phyloP scores from a whole-genome alignment of 106 monocot genomes.

The Posidonia australis region DNA sequence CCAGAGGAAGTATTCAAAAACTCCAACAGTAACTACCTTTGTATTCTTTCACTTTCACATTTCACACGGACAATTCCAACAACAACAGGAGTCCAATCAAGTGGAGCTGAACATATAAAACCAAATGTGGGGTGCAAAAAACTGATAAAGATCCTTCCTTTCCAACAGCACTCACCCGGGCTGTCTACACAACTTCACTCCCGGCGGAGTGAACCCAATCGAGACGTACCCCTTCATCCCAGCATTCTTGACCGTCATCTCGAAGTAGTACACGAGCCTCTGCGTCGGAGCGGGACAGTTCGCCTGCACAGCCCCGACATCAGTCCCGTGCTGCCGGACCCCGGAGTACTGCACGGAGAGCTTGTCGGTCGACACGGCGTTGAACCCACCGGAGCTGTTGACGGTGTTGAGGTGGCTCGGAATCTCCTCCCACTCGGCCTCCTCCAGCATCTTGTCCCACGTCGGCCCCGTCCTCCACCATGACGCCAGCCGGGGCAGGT shows the following conservation, averaged over 20 bases:
- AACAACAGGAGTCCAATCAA: too few relatives aligned
- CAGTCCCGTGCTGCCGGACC: constrained; percentile 49
- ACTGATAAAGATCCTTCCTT: not conserved
- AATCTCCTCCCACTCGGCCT: constrained; percentile 35
- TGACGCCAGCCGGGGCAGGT: constrained; percentile 33
- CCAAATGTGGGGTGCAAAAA: not conserved
- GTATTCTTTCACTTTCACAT: too few relatives aligned
- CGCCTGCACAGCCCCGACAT: constrained; percentile 84
- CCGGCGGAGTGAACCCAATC: constrained; percentile 66
- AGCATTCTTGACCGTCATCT: constrained; percentile 79
- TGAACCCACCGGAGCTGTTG: constrained; percentile 82
- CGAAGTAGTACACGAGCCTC: constrained; percentile 70
- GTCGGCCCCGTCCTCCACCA: constrained; percentile 42
- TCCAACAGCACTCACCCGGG: constrained; percentile 48
- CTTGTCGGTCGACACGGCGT: constrained; percentile 70
- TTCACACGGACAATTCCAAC: too few relatives aligned
- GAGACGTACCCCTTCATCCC: constrained; percentile 58
- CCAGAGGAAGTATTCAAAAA: too few relatives aligned
- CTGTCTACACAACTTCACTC: constrained; percentile 72
- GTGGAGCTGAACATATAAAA: too few relatives aligned
- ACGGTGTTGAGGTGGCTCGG: constrained; percentile 81
- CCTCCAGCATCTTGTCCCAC: constrained; percentile 26
- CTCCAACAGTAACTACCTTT: too few relatives aligned
- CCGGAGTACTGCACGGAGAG: constrained; percentile 68
- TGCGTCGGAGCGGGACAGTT: constrained; percentile 61